phyloP scores from a whole-genome alignment of 371 early-diverging fungal species.

The Rhizoclosmatium hyalinum region DNA sequence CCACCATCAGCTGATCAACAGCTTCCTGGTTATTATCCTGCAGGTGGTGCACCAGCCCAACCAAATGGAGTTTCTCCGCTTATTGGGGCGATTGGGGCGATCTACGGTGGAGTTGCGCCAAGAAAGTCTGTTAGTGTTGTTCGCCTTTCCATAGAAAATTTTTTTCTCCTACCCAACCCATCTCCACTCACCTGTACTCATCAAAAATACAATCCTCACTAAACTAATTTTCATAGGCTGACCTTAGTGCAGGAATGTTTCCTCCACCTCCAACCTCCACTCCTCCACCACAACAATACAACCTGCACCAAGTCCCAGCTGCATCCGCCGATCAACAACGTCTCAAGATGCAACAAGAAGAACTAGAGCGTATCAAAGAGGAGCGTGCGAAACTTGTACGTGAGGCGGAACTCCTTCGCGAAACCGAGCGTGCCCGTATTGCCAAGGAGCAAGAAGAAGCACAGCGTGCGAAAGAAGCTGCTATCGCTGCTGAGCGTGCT shows the following conservation, averaged over 20 bases:
- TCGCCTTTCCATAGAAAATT: background rate
- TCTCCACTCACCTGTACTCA: too few species aligned
- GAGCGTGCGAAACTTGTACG: slow-evolving; percentile 17
- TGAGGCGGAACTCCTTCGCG: slow-evolving; percentile 18
- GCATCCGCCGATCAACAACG: slow-evolving; percentile 6
- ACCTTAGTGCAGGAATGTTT: background rate
- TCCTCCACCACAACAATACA: background rate
- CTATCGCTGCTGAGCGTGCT: background rate
- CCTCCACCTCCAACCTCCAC: background rate
- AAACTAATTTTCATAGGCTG: background rate
- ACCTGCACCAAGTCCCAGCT: background rate
- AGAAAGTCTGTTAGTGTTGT: background rate
- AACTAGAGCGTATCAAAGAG: slow-evolving; percentile 18
- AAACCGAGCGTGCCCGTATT: background rate
- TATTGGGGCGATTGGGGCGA: background rate
- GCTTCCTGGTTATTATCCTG: slow-evolving; percentile 11
- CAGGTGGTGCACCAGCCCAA: background rate
- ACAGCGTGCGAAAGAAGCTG: slow-evolving; percentile 3
- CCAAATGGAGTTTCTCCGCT: background rate
- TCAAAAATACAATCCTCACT: too few species aligned
- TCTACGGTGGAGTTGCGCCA: slow-evolving; percentile 2
- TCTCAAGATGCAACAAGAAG: slow-evolving; percentile 23
- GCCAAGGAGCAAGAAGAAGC: background rate
- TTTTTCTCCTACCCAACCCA: too few species aligned
- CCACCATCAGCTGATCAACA: background rate